A percentile compares a stretch with the other conserved stretches of the same genome.
phyloP scores from a whole-genome alignment of 345 rosid species.

The Populus euphratica region DNA sequence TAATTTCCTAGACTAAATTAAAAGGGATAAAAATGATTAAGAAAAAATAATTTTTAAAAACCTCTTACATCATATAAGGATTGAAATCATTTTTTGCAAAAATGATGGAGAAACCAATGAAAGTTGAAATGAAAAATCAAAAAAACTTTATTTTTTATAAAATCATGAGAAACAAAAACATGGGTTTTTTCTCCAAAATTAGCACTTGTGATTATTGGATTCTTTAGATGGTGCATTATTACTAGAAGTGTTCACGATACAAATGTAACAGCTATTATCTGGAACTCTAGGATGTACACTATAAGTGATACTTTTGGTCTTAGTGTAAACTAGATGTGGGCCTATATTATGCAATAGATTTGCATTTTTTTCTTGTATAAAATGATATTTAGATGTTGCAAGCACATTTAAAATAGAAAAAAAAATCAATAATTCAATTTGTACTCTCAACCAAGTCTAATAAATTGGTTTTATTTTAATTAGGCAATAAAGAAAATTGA shows the following conservation, averaged over 20 bases:
- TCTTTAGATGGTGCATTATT: neutral
- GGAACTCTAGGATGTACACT: slow-evolving; percentile 38
- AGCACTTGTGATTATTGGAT: neutral
- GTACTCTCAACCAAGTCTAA: too few species aligned
- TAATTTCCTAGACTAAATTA: too few species aligned
- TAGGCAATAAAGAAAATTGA: too few species aligned
- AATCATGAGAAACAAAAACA: neutral
- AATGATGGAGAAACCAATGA: slow-evolving; percentile 21
- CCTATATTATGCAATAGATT: too few species aligned
- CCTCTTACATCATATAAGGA: neutral
- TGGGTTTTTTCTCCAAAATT: slow-evolving; percentile 23
- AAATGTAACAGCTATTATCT: slow-evolving; percentile 31
- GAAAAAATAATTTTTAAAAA: too few species aligned
- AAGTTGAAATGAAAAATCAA: slow-evolving; percentile 6
- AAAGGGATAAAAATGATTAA: too few species aligned
- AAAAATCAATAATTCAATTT: too few species aligned
- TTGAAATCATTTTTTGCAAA: neutral
- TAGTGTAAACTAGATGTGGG: slow-evolving; percentile 15
- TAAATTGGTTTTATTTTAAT: too few species aligned
- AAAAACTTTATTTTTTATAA: neutral
- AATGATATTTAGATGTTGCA: too few species aligned
- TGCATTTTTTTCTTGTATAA: too few species aligned
- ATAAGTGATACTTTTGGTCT: slow-evolving; percentile 40
- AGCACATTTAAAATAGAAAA: too few species aligned
- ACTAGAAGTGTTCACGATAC: slow-evolving; percentile 34